These are phyloP conservation scores for Trichoderma parareesei DNA, from an alignment of 495 filamentous ascomycete species.

Conservation along the genomic window DNA sequence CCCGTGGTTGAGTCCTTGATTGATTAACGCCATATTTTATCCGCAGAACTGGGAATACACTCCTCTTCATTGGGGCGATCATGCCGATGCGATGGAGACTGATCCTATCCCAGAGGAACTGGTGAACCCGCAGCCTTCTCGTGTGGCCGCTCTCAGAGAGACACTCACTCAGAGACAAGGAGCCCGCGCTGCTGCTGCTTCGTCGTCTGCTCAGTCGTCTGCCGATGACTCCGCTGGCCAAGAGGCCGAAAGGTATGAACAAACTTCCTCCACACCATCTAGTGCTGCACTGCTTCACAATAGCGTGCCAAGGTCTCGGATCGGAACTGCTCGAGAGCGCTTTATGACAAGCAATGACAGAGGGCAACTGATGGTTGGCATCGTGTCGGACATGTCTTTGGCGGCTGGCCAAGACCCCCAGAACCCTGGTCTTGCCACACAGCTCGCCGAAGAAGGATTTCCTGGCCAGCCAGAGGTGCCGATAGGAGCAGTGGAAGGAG, in stretches of 20 bases:
- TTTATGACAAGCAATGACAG: conserved; percentile 7
- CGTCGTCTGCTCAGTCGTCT: background rate
- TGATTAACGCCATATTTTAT: no score
- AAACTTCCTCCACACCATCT: background rate
- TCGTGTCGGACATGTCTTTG: background rate
- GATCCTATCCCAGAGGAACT: no score
- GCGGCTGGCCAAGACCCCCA: background rate
- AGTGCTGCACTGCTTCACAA: background rate
- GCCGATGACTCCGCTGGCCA: background rate
- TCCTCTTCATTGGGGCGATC: no score
- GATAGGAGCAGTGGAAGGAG: background rate
- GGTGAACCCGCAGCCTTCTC: no score
- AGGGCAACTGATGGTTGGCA: background rate
- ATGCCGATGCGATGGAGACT: no score
- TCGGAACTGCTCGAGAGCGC: background rate
- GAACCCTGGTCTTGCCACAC: background rate
- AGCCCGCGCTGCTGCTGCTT: background rate
- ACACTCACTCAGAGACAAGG: background rate
- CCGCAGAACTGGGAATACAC: no score
- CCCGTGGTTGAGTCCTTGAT: background rate
- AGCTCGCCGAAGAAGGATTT: background rate
- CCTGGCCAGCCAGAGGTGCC: background rate
- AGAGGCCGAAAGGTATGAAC: background rate
- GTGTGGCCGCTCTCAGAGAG: no score
- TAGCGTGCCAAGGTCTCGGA: background rate